These are phyloP conservation scores for Colletotrichum magnum DNA, from an alignment of 2,329 filamentous ascomycete species.

Conservation along the genomic window DNA sequence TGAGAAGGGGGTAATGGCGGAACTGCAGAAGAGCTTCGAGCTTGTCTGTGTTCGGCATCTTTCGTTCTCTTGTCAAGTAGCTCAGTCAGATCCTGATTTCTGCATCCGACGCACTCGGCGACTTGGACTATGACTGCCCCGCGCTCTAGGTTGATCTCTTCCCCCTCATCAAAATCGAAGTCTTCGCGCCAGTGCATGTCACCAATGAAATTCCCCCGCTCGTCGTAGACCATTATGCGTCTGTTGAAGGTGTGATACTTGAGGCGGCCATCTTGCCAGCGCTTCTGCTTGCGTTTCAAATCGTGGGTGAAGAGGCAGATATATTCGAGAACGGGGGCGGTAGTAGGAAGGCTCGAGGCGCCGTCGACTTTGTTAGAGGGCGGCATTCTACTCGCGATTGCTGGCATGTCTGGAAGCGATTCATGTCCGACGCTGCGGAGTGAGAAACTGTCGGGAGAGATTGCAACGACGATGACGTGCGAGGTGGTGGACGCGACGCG, in stretches of 20 bases:
- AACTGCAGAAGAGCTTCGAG: conserved; percentile 45
- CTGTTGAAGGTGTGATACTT: conserved; percentile 94
- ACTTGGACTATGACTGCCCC: conserved; percentile 85
- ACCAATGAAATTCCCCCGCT: conserved; percentile 83
- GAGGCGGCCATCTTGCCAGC: conserved; percentile 93
- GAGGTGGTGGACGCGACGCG: conserved; percentile 1
- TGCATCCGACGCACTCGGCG: conserved; percentile 78
- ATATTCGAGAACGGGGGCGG: conserved; percentile 84
- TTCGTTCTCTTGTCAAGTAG: conserved; percentile 79
- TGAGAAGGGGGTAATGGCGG: conserved; percentile 44
- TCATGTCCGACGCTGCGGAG: conserved; percentile 2
- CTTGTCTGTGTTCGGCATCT: conserved; percentile 66
- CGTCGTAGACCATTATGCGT: conserved; percentile 91
- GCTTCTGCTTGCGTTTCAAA: conserved; percentile 86
- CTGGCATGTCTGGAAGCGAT: not conserved
- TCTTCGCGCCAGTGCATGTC: conserved; percentile 85
- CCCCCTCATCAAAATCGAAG: conserved; percentile 80
- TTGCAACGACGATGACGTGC: not conserved
- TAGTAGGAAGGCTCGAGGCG: conserved; percentile 62
- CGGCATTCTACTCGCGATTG: conserved; percentile 11
- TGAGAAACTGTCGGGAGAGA: not conserved
- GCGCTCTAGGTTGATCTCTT: conserved; percentile 84
- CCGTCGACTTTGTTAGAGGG: conserved; percentile 3
- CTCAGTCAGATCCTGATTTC: conserved; percentile 83
- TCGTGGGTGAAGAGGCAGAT: conserved; percentile 91